Percentiles rank a stretch among this genome's conserved stretches.
Conservation (phyloP, 306 rosid species). For the Cicer bijugum region DNA sequence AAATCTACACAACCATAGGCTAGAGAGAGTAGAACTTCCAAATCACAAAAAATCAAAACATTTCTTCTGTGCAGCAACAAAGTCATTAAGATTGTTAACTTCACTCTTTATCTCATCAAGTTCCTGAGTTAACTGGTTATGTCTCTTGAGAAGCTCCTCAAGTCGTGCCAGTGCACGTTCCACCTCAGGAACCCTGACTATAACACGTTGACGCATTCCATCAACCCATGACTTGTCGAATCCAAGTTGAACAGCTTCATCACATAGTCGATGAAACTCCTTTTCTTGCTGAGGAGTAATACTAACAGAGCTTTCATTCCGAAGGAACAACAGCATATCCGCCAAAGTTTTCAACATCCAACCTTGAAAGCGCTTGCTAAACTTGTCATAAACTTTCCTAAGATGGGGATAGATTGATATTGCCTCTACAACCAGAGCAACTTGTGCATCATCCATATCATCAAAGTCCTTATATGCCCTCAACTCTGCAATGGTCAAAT, state of each 20-base stretch:
- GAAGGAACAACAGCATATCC: constrained; percentile 29
- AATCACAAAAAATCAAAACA: constrained; percentile 30
- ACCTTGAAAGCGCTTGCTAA: constrained; percentile 29
- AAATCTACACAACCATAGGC: background rate
- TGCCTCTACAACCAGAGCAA: constrained; percentile 26
- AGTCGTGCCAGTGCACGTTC: background rate
- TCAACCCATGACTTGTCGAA: constrained; percentile 40
- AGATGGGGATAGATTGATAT: constrained; percentile 34
- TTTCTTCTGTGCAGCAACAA: constrained; percentile 4
- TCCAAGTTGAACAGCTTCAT: constrained; percentile 32
- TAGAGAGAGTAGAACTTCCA: background rate
- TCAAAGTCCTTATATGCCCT: constrained; percentile 1
- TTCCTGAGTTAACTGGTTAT: background rate
- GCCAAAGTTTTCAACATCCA: constrained; percentile 36
- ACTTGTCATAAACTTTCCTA: background rate
- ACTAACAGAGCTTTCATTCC: background rate
- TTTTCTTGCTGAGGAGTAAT: constrained; percentile 7
- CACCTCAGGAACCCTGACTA: constrained; percentile 7
- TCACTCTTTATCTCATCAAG: background rate
- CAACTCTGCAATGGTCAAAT: background rate
- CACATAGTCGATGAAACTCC: constrained; percentile 17
- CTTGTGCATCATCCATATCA: constrained; percentile 38
- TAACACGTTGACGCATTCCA: constrained; percentile 14
- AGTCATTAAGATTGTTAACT: constrained; percentile 6
- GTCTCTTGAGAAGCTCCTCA: background rate